phyloP scores from a whole-genome alignment of 2,329 filamentous ascomycete species.

The Podosphaera fusca region DNA sequence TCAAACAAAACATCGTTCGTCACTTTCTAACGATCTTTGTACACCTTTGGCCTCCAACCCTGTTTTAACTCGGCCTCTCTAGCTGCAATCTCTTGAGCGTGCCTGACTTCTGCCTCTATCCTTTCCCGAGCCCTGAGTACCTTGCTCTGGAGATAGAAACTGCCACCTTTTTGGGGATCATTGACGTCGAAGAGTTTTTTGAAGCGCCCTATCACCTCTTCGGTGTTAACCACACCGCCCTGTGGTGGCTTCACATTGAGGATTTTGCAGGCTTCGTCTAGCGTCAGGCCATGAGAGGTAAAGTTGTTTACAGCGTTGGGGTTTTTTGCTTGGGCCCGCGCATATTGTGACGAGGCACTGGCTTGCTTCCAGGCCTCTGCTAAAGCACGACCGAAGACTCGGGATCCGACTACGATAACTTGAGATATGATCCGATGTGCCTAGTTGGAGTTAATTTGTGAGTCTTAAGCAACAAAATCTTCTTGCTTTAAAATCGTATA shows the following conservation, averaged over 20 bases:
- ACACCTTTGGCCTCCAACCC: conserved; percentile 88
- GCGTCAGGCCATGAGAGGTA: conserved; percentile 51
- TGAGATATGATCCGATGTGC: conserved; percentile 88
- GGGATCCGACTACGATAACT: conserved; percentile 72
- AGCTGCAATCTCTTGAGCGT: conserved; percentile 44
- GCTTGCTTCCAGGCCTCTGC: conserved; percentile 91
- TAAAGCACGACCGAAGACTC: conserved; percentile 83
- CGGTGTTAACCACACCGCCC: conserved; percentile 52
- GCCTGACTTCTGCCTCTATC: conserved; percentile 66
- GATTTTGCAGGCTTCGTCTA: conserved; percentile 94
- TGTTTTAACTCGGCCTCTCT: conserved; percentile 58
- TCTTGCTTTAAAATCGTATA: too few relatives aligned
- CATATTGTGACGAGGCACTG: conserved; percentile 63
- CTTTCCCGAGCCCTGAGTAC: conserved; percentile 75
- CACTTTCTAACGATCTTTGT: conserved; percentile 47
- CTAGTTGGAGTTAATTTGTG: conserved; percentile 21
- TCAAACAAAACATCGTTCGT: conserved; percentile 3
- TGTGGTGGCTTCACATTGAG: conserved; percentile 82
- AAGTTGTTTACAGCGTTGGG: conserved; percentile 22
- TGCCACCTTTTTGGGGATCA: conserved; percentile 84
- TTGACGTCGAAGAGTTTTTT: conserved; percentile 89
- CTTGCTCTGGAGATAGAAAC: conserved; percentile 97
- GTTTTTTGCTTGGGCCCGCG: conserved; percentile 35
- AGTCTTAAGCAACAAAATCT: too few relatives aligned
- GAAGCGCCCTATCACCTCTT: conserved; percentile 65